These are phyloP conservation scores for Puccinia sorghi DNA, from an alignment of 1,284 basidiomycete genomes.

Conservation along the genomic window DNA sequence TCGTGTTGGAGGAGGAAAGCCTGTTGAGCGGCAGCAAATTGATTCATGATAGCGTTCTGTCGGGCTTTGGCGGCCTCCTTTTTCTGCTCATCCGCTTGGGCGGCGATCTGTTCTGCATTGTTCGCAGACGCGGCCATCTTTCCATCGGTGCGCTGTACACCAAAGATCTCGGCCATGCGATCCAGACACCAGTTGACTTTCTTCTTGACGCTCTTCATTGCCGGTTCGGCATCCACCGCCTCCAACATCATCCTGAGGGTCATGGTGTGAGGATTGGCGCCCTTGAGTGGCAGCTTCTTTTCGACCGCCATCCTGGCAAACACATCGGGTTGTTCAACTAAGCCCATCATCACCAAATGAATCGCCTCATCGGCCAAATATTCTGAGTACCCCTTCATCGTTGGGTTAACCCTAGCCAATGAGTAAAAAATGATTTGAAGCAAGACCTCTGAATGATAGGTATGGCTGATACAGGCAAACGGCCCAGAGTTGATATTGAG, in stretches of 20 bases:
- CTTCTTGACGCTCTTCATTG: conserved; percentile 65
- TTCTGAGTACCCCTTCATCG: conserved; percentile 65
- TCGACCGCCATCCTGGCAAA: conserved; percentile 67
- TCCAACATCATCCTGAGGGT: conserved; percentile 39
- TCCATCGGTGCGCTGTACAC: conserved; percentile 60
- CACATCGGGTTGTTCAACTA: conserved; percentile 67
- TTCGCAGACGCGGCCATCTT: neutral
- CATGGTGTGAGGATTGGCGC: conserved; percentile 44
- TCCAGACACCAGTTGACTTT: conserved; percentile 74
- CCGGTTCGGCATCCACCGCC: conserved; percentile 47
- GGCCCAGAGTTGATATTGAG: conserved; percentile 69
- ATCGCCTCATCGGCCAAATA: conserved; percentile 85
- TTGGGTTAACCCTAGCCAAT: conserved; percentile 60
- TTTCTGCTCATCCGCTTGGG: conserved; percentile 69
- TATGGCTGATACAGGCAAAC: conserved; percentile 66
- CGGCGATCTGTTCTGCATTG: conserved; percentile 58
- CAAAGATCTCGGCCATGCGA: conserved; percentile 64
- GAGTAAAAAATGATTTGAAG: conserved; percentile 76
- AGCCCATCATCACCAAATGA: conserved; percentile 78
- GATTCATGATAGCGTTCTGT: conserved; percentile 83
- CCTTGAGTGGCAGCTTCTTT: conserved; percentile 55
- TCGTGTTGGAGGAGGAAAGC: conserved; percentile 63
- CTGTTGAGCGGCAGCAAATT: conserved; percentile 87
- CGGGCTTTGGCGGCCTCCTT: conserved; percentile 78
- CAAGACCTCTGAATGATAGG: conserved; percentile 70